phyloP scores from a whole-genome alignment of 352 stramenopile genomes.

The Phytophthora pistaciae region DNA sequence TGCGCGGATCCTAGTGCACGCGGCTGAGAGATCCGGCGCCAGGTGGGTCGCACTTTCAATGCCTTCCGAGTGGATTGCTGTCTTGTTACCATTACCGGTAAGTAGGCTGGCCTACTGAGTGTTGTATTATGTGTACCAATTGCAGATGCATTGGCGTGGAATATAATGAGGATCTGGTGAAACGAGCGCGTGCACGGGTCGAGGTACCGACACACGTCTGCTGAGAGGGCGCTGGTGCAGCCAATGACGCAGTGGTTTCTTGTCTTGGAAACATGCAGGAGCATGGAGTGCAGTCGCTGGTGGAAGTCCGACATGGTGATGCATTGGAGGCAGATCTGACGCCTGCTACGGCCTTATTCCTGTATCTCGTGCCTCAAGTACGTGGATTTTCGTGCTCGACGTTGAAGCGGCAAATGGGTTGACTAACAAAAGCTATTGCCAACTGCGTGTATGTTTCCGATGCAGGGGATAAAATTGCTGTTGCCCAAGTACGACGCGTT shows the following conservation, averaged over 20 bases:
- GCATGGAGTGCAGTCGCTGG: constrained; percentile 44
- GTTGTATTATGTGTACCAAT: background rate
- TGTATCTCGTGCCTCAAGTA: constrained; percentile 86
- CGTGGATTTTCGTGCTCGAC: background rate
- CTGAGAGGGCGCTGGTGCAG: background rate
- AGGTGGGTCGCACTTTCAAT: constrained; percentile 34
- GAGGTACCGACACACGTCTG: constrained; percentile 37
- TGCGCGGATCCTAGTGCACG: constrained; percentile 73
- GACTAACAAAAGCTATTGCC: constrained; percentile 11
- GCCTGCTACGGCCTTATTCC: constrained; percentile 72
- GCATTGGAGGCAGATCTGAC: constrained; percentile 70
- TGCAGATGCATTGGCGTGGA: constrained; percentile 79
- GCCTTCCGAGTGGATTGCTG: background rate
- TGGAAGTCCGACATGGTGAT: constrained; percentile 73
- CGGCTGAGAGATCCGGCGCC: constrained; percentile 51
- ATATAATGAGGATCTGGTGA: constrained; percentile 71
- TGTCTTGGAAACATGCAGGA: constrained; percentile 39
- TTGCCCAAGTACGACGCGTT: constrained; percentile 65
- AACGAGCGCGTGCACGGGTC: constrained; percentile 53
- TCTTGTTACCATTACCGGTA: background rate
- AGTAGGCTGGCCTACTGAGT: background rate
- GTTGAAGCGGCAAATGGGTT: constrained; percentile 17
- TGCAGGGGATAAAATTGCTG: constrained; percentile 73
- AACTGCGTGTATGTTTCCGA: constrained; percentile 9
- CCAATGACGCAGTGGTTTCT: constrained; percentile 15